These are phyloP conservation scores for Solioccasus polychromus DNA, from an alignment of 768 basidiomycete genomes.

Conservation along the genomic window DNA sequence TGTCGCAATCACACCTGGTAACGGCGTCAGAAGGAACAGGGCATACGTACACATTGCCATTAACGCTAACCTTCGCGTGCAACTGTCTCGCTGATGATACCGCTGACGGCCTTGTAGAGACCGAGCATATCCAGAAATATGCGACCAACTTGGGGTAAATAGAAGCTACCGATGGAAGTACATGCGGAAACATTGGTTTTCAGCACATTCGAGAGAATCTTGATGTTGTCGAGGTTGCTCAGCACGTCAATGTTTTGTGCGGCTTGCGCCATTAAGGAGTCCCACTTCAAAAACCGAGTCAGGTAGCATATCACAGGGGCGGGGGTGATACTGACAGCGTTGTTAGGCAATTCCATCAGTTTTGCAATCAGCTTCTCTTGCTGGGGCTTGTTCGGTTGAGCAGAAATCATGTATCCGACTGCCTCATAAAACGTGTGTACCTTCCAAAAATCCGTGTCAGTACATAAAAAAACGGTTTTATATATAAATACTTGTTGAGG, in stretches of 20 bases:
- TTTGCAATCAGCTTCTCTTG: slow-evolving; percentile 95
- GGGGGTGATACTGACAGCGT: slow-evolving; percentile 62
- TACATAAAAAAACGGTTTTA: not conserved
- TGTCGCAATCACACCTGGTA: slow-evolving; percentile 80
- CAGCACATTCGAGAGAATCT: slow-evolving; percentile 92
- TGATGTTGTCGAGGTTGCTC: slow-evolving; percentile 88
- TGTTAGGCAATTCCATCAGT: slow-evolving; percentile 96
- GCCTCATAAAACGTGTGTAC: slow-evolving; percentile 99
- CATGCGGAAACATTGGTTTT: slow-evolving; percentile 99
- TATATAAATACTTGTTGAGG: slow-evolving; percentile 64
- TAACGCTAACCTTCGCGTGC: slow-evolving; percentile 67
- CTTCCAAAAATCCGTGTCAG: slow-evolving; percentile 22
- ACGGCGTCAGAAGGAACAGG: slow-evolving; percentile 5
- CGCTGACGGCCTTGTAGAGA: slow-evolving; percentile 94
- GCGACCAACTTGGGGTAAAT: slow-evolving; percentile 93
- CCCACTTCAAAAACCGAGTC: slow-evolving; percentile 65
- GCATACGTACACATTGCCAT: not conserved
- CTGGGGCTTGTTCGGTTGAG: slow-evolving; percentile 95
- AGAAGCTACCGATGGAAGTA: slow-evolving; percentile 95
- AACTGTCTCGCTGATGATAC: slow-evolving; percentile 92
- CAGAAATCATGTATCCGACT: slow-evolving; percentile 98
- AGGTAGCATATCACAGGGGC: not conserved
- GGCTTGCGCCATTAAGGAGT: slow-evolving; percentile 94
- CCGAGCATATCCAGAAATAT: slow-evolving; percentile 98
- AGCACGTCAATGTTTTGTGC: slow-evolving; percentile 90